Conservation (phyloP, 2,329 filamentous ascomycete genomes). For the Aspergillus texensis region DNA sequence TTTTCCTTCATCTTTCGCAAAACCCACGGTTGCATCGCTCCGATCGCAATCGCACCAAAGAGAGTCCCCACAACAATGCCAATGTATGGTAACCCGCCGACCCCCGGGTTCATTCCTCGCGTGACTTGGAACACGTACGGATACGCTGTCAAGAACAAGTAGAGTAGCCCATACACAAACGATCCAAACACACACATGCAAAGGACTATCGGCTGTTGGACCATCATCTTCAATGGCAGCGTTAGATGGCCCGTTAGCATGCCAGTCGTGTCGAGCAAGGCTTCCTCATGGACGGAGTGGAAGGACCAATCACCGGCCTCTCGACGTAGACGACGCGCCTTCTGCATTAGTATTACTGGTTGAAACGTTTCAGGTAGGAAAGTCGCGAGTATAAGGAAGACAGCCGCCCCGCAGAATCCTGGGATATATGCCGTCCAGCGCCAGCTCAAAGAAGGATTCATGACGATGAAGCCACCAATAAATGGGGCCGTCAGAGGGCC, state of each 20-base stretch:
- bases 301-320: slow-evolving; percentile 61
- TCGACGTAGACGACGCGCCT: slow-evolving; percentile 54
- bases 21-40: slow-evolving; percentile 67
- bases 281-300: slow-evolving; percentile 56
- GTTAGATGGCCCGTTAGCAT: slow-evolving; percentile 51
- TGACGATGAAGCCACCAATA: slow-evolving; percentile 51
- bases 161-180: slow-evolving; percentile 41
- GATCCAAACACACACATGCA: slow-evolving; percentile 43
- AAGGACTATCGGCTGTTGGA: slow-evolving; percentile 47
- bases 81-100: slow-evolving; percentile 78
- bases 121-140: slow-evolving; percentile 50
- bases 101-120: slow-evolving; percentile 69
- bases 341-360: slow-evolving; percentile 54
- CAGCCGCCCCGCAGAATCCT: slow-evolving; percentile 48
- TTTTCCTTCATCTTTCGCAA: slow-evolving; percentile 69
- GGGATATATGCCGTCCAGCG: slow-evolving; percentile 54
- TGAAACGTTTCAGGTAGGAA: slow-evolving; percentile 59
- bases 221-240: slow-evolving; percentile 43
- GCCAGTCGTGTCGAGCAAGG: slow-evolving; percentile 52
- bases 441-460: slow-evolving; percentile 44
- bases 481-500: slow-evolving; percentile 55
- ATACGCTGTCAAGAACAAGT: slow-evolving; percentile 41
- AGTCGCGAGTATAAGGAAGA: slow-evolving; percentile 6
- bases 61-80: slow-evolving; percentile 78
- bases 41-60: slow-evolving; percentile 65